Base-by-base conservation (phyloP, 1,284 basidiomycete genomes). In the Amylostereum areolatum region DNA sequence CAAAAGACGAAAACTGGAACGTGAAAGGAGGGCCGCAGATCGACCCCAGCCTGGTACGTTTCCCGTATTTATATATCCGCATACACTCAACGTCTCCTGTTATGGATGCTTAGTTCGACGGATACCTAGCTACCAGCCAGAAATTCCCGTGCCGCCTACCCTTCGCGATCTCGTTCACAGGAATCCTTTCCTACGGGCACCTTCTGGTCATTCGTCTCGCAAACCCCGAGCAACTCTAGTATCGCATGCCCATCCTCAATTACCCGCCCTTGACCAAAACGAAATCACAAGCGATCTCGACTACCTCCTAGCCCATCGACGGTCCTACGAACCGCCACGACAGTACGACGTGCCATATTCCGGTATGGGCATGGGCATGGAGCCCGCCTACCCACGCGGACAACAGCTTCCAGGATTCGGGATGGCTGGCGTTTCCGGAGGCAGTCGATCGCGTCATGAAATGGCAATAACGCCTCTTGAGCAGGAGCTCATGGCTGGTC, bases 1-100 rank as follows among this genome's bases (percentile, higher is more conserved):
- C 52, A 92, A 93, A 64, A 75, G 88, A 46, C 73, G 92, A 36
- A 77, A 78, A 47, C 65, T 95, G 29, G 92, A 95, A 62, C 75
- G 92, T 50, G 92, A 94, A 51, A 78, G 89, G 55, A 75, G 90
- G 48, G 72, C 76, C 1, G 56, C 82, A 2, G 91, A 93, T 57
- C 73, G 83, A n/a, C 86, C 88, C 12, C 78, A 78, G 33, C 84
- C 85, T 47, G 68, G 87, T 88, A 57, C 46, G 64, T 61, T 40
- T 33, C 29, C 46, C 32, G 25, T 0, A 31, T n/a, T 12, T 37
- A 50, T 29, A 33, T 30, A 47, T 29, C 10, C 5, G 24, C 29
- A 3, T 37, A 46, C 67, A 65, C 49, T 55, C 60, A 8, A 60
- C 0, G 63, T n/a, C 37, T 45, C 29, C 47, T 46, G 12, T 45